Base-by-base conservation (phyloP, 176 grass and related monocot genomes). In the Cenchrus fungigraminus region DNA sequence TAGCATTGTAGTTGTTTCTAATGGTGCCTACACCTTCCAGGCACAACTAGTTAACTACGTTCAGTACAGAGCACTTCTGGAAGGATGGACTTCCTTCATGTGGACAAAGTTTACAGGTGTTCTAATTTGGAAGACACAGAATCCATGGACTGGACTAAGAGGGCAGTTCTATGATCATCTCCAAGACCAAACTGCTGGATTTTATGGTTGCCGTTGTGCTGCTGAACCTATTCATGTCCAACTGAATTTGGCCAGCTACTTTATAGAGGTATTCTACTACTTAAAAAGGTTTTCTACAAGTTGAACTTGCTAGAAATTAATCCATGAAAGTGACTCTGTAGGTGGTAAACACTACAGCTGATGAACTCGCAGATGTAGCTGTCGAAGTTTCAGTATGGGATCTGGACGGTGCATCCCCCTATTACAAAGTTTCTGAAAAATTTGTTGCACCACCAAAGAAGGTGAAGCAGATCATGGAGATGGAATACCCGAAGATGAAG, bases 71-170 rank as follows among this genome's bases (percentile, higher is more conserved):
- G 91, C 97, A 51, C 88, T 99, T 81, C 68, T 99, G 50, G 97
- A 99, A 90, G 97, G 97, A 89, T 96, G 97, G 93, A 99, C 93
- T 72, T 98, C 97, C 85, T 87, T 84, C 79, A 97, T 97, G 95
- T 97, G 95, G 95, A 95, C 87, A 71, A 97, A 97, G 67, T 97
- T 93, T 72, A 97, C 95, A 59, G 95, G 95, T 68, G 86, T 97
- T 73, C 79, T 97, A 57, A 97, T 97, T 91, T 97, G 95, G 95
- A 97, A 97, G 89, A 95, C 92, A 12, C 92, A 97, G 60, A 97
- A 97, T 73, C 93, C 97, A 78, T 99, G 97, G 93, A 99, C 90
- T 63, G 97, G 97, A 77, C 86, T 98, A 60, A 84, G 93, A 86
- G 97, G 97, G 47, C 97, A 98, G 78, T 96, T 98, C 78, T 98